Evolutionary conservation across 768 basidiomycete genomes (phyloP).

Genomic region (Auricularia sp.): DNA sequence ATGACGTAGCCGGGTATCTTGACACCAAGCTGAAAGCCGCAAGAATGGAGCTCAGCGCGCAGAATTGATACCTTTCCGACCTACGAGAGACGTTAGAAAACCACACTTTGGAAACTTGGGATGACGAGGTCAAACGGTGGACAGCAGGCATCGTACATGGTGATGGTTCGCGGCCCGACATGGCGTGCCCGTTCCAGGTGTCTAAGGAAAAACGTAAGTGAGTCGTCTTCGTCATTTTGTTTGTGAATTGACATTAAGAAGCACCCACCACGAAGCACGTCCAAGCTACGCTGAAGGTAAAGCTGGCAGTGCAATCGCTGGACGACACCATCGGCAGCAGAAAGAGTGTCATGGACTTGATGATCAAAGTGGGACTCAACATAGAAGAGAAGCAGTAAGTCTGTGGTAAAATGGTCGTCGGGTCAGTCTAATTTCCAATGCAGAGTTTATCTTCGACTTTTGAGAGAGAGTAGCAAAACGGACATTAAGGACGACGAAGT

Average conservation of each 20-base stretch:
- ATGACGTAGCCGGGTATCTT: neutral
- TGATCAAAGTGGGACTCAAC: neutral
- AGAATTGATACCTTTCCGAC: neutral
- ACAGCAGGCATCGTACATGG: neutral
- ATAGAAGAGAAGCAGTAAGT: neutral
- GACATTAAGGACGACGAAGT: neutral
- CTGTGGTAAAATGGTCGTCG: neutral
- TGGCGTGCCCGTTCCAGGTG: neutral
- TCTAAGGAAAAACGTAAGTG: neutral
- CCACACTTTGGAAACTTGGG: neutral
- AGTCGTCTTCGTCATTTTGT: too few species aligned
- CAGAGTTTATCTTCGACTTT: neutral
- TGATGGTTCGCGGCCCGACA: neutral
- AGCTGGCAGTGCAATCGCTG: neutral
- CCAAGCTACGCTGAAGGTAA: neutral
- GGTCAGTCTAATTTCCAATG: neutral
- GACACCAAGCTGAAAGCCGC: neutral
- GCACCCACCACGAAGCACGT: neutral
- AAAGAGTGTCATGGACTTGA: neutral
- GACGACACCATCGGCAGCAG: neutral
- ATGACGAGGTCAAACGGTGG: neutral
- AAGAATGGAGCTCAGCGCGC: neutral
- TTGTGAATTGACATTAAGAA: too few species aligned
- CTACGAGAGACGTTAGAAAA: neutral
- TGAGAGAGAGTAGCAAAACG: neutral